phyloP scores from a whole-genome alignment of 306 rosid species.

The Spatholobus suberectus region DNA sequence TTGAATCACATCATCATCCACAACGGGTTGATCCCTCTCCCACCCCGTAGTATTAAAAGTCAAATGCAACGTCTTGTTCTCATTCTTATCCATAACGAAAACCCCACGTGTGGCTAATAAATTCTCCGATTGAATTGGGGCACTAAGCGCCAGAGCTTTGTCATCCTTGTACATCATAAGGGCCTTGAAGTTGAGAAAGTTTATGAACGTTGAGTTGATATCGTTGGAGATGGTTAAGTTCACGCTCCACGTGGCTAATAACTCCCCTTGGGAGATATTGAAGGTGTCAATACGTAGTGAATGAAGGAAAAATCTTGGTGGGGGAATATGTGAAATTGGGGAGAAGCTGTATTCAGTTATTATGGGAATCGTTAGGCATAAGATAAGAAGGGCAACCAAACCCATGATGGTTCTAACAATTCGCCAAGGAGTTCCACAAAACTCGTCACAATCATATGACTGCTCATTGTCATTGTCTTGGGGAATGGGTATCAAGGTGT shows the following conservation, averaged over 20 bases:
- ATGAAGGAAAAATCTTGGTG: slow-evolving; percentile 12
- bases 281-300: slow-evolving; percentile 10
- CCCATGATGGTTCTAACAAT: background rate
- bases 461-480: background rate
- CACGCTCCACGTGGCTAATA: slow-evolving; percentile 5
- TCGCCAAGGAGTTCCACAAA: slow-evolving; percentile 16
- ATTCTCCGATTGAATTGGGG: background rate
- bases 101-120: background rate
- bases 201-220: background rate
- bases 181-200: background rate
- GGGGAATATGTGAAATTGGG: background rate
- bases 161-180: background rate
- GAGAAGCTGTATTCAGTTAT: background rate
- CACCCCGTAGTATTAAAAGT: slow-evolving; percentile 32
- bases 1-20: slow-evolving; percentile 25
- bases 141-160: background rate
- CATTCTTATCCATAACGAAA: background rate
- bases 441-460: background rate
- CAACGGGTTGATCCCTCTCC: slow-evolving; percentile 38
- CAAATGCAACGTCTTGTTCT: slow-evolving; percentile 17
- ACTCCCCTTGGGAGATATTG: slow-evolving; percentile 22
- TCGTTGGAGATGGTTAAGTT: slow-evolving; percentile 1
- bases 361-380: background rate
- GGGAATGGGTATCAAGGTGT: background rate
- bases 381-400: background rate